A percentile compares a stretch with the other conserved stretches of the same genome.
phyloP scores from a whole-genome alignment of 345 rosid genomes.

The Cardiospermum halicacabum region DNA sequence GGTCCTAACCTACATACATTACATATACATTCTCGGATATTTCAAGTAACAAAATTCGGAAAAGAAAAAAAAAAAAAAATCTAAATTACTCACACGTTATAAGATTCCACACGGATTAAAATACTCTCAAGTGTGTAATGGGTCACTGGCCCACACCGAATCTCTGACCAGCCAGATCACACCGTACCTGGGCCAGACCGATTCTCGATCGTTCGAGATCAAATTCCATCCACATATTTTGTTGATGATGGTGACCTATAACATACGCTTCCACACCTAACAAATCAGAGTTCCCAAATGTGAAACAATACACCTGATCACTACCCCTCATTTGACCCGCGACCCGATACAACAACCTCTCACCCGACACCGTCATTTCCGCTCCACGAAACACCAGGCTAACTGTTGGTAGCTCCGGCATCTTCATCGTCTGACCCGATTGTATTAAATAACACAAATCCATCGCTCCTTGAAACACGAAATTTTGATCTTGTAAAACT shows the following conservation, averaged over 20 bases:
- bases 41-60: not conserved
- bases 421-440: slow-evolving; percentile 1
- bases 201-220: slow-evolving; percentile 76
- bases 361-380: slow-evolving; percentile 63
- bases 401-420: slow-evolving; percentile 55
- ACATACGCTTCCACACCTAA: slow-evolving; percentile 83
- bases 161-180: slow-evolving; percentile 75
- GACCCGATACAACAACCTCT: slow-evolving; percentile 52
- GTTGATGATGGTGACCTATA: slow-evolving; percentile 93
- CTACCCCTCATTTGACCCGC: slow-evolving; percentile 51
- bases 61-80: not conserved
- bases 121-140: not conserved
- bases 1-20: too few species aligned
- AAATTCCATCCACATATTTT: slow-evolving; percentile 89
- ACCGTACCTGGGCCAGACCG: slow-evolving; percentile 64
- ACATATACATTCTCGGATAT: too few species aligned
- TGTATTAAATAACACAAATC: slow-evolving; percentile 71
- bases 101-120: not conserved
- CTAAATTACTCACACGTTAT: slow-evolving; percentile 4
- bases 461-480: slow-evolving; percentile 88
- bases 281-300: slow-evolving; percentile 86
- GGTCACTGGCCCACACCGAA: slow-evolving; percentile 35
- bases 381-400: slow-evolving; percentile 72
- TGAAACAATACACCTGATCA: slow-evolving; percentile 72
- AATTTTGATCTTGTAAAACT: slow-evolving; percentile 61